Evolutionary conservation across 352 stramenopile genomes (phyloP), one percentile per base, ranked within the genome.

Genomic region (Pythium graminicola): DNA sequence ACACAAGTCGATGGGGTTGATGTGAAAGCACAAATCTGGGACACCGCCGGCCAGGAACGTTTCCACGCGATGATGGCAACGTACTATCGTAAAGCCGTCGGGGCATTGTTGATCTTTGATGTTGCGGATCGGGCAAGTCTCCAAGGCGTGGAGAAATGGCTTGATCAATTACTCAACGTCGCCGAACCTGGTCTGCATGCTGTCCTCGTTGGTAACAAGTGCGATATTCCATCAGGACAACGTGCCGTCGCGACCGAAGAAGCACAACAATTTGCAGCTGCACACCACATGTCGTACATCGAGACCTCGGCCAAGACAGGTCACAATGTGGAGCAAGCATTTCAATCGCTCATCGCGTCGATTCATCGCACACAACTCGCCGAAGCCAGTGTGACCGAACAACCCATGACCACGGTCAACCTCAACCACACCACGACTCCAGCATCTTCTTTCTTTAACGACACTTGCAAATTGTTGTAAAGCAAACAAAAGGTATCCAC

Each of bases 1-100:
- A 79, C 88, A 27, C 65, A 76, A 14, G 67, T 92, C 41, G 74
- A 90, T 29, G 70, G 72, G 23, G 52, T 57, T 4, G 79, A 83
- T 19, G 73, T 94, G 23, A 93, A 93, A 59, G 82, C 82, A 0
- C 78, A 93, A 56, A 95, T 95, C 54, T 95, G 85, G 85, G 85
- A 95, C 51, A 95, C 84, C 0, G 84, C 84, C 4, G 84, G 84
- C 1, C 84, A 93, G 27, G 84, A 95, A 57, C 77, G 80, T 24
- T 95, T 90, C 68, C 81, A 89, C 46, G 75, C 81, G 14, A 95
- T 93, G 81, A 93, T 93, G 82, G 72, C 78, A 9, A 93, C 85
- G 4, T 95, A 93, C 62, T 95, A 95, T 53, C 78, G 85, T 36
- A 93, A 90, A 51, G 76, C 79, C 20, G 67, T 84, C 16, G 80